Conservation (phyloP, 208 protist genomes). For the Wallacemonas sp. region DNA sequence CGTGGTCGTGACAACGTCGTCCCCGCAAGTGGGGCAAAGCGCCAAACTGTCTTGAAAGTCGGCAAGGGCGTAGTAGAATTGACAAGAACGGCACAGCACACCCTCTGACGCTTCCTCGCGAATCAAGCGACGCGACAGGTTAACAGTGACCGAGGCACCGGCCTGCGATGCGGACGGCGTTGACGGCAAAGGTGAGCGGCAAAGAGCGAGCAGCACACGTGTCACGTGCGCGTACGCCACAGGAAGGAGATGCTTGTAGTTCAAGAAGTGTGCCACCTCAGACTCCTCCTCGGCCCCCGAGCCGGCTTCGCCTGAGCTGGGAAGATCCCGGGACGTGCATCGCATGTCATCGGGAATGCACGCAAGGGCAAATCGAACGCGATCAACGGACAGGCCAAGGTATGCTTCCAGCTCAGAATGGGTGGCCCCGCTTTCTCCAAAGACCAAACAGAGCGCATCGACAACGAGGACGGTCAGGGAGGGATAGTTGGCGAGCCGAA, state of each 20-base stretch:
- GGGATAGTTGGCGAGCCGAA: constrained; percentile 63
- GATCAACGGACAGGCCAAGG: constrained; percentile 50
- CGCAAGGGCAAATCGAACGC: constrained; percentile 45
- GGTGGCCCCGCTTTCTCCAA: constrained; percentile 63
- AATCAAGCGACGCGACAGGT: constrained; percentile 33
- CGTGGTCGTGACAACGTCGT: constrained; percentile 36
- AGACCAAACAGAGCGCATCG: constrained; percentile 73
- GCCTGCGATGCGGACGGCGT: neutral
- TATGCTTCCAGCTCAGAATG: constrained; percentile 65
- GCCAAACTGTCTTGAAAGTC: constrained; percentile 54
- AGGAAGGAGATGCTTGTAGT: constrained; percentile 70
- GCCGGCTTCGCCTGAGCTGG: constrained; percentile 7
- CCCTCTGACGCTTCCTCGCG: constrained; percentile 38
- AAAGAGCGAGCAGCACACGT: constrained; percentile 64
- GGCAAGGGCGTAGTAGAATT: constrained; percentile 53
- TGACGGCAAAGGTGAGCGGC: constrained; percentile 30
- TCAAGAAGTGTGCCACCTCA: constrained; percentile 61
- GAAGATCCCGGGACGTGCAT: constrained; percentile 58
- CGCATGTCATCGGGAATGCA: constrained; percentile 61
- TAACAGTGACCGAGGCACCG: constrained; percentile 6
- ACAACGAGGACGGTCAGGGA: constrained; percentile 60
- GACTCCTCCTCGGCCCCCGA: neutral
- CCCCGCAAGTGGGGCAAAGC: constrained; percentile 57
- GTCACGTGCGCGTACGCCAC: constrained; percentile 75
- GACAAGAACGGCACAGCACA: constrained; percentile 63